Conservation (phyloP, 129 eudicot species). For the Pseudognaphalium luteoalbum region DNA sequence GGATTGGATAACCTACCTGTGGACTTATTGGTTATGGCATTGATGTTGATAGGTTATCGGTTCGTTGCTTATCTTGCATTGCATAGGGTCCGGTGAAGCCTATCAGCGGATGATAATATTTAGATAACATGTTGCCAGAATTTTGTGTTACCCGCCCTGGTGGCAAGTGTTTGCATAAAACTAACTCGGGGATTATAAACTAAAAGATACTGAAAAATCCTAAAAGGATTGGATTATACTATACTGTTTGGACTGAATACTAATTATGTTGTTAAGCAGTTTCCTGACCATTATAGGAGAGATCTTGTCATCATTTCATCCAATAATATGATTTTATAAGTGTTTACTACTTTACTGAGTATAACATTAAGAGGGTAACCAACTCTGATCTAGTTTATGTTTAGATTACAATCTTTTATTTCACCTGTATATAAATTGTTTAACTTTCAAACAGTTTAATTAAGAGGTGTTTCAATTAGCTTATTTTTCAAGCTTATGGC, state of each 20-base stretch:
- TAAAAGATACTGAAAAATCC: constrained; percentile 13
- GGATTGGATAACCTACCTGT: constrained; percentile 62
- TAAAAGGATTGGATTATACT: constrained; percentile 16
- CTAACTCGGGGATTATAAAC: constrained; percentile 30
- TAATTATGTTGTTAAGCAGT: background rate
- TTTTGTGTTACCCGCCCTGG: constrained; percentile 45
- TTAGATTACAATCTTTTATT: no score
- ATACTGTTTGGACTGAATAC: constrained; percentile 27
- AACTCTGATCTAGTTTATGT: no score
- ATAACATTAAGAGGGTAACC: no score
- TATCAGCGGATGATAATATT: constrained; percentile 24
- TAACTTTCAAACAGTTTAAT: no score
- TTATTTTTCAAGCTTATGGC: no score
- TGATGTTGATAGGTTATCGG: constrained; percentile 88
- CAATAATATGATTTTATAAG: background rate
- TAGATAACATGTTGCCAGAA: constrained; percentile 48
- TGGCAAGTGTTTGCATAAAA: constrained; percentile 46
- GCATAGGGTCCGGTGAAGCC: constrained; percentile 60
- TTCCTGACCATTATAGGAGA: background rate
- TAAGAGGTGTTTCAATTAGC: no score
- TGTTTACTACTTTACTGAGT: background rate
- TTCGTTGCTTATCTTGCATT: constrained; percentile 82
- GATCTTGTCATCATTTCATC: background rate
- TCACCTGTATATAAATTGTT: background rate
- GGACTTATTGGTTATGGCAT: constrained; percentile 62